Base-by-base conservation (phyloP, 768 basidiomycete genomes). In the Kwoniella europaea region DNA sequence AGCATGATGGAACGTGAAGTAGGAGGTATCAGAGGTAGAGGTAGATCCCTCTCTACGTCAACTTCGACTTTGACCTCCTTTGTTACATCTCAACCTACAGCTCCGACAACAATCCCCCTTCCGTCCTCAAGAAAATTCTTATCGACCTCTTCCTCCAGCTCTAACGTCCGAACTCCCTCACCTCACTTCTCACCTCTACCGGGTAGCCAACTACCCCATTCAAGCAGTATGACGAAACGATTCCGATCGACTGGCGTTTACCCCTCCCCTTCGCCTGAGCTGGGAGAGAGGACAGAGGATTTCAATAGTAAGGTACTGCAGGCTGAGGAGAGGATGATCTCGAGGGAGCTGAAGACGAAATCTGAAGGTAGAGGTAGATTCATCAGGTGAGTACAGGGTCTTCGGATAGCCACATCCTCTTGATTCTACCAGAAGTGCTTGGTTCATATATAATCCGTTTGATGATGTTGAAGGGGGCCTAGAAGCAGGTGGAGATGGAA, bases 271-370 rank as follows among this genome's bases (percentile, higher is more conserved):
- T 65, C 64, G 9, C 64, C 64, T 13, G 64, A 65, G 15, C 54
- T 58, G 18, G 22, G 24, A 16, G 57, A 59, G 46, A 57, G 57
- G n/a, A 18, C 24, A 29, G 58, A 60, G 15, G 29, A 13, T 0
- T 67, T 67, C 44, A 67, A 57, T 43, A 41, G 44, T 10, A 67
- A 67, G 27, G 59, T 68, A 1, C 50, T 63, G 13, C 42, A 56
- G 53, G 58, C 68, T 7, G 68, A 69, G 22, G 63, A 58, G 44
- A 43, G 68, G 42, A 58, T 63, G 43, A 70, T 70, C 24, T 70
- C 68, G 18, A 55, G 62, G 35, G 68, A 70, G 43, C 52, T 70
- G 5, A 70, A 57, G 22, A 64, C 60, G 10, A 70, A 35, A 52
- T 58, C 52, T 29, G 53, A 56, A 44, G 67, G 60, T 4, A 35